phyloP scores from a whole-genome alignment of 2,329 filamentous ascomycete genomes.

The Fonsecaea monophora region DNA sequence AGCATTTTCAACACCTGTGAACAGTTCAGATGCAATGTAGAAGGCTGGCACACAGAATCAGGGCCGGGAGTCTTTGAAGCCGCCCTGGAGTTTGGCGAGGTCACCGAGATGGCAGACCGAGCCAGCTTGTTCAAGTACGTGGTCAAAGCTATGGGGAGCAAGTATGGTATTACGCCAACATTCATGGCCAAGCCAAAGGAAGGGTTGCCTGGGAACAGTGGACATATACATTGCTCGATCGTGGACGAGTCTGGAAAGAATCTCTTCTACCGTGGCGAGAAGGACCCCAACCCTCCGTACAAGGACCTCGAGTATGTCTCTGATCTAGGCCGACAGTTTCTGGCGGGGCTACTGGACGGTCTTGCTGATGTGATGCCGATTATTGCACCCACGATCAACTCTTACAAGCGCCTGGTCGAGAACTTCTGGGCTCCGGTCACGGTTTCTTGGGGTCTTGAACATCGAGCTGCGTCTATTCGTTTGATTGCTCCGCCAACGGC shows the following conservation, averaged over 20 bases:
- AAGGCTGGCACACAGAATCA: conserved; percentile 95
- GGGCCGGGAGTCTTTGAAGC: conserved; percentile 96
- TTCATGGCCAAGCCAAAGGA: conserved; percentile 98
- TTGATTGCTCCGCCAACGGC: conserved; percentile 87
- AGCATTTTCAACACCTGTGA: conserved; percentile 81
- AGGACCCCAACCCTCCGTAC: conserved; percentile 74
- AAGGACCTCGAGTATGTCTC: conserved; percentile 80
- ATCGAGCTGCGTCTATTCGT: conserved; percentile 88
- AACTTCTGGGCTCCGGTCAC: conserved; percentile 99
- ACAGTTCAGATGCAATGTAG: conserved; percentile 79
- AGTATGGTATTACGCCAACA: conserved; percentile 90
- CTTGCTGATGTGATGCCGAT: conserved; percentile 95
- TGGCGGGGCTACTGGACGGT: conserved; percentile 86
- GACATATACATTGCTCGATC: conserved; percentile 93
- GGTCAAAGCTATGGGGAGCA: conserved; percentile 85
- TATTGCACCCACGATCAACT: conserved; percentile 93
- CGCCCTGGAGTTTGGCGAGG: conserved; percentile 86
- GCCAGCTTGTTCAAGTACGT: conserved; percentile 93
- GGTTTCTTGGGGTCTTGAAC: conserved; percentile 95
- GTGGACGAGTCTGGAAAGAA: conserved; percentile 83
- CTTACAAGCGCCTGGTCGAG: conserved; percentile 96
- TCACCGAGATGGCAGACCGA: conserved; percentile 87
- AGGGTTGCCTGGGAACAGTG: conserved; percentile 90
- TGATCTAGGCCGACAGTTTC: conserved; percentile 88
- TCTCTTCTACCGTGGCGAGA: conserved; percentile 74